A percentile compares a stretch with the other conserved stretches of the same genome.
Conservation (phyloP, 768 basidiomycete genomes). For the Pisolithus orientalis region DNA sequence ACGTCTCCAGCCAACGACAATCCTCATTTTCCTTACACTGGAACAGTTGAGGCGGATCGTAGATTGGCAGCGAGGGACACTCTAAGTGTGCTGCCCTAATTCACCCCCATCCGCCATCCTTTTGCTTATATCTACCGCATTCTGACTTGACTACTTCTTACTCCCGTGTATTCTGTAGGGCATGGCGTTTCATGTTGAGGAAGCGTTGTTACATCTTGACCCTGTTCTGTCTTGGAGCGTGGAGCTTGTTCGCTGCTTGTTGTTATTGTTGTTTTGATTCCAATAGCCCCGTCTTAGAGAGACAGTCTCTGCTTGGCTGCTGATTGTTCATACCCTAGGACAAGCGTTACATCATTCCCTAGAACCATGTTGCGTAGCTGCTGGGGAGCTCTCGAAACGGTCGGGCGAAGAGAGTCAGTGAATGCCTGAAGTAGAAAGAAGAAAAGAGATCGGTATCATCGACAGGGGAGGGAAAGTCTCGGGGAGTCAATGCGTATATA, state of each 20-base stretch:
- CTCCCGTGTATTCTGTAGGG: neutral
- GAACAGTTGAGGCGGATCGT: conserved; percentile 75
- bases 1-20: conserved; percentile 80
- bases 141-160: neutral
- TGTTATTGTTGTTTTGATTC: neutral
- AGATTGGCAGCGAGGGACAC: conserved; percentile 46
- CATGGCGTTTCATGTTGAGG: neutral
- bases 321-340: neutral
- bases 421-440: no score
- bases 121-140: neutral
- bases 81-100: conserved; percentile 3
- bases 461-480: no score
- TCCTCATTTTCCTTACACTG: conserved; percentile 79
- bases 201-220: no score
- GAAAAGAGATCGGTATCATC: no score
- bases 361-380: neutral
- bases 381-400: no score
- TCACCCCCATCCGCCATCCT: neutral
- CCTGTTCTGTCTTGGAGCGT: neutral
- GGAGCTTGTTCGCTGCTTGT: neutral
- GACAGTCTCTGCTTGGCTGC: neutral
- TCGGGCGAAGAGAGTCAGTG: no score
- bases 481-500: no score
- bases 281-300: no score
- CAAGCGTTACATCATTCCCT: neutral